These are phyloP conservation scores for Gypsophila paniculata DNA, from an alignment of 179 eudicot genomes.

Conservation along the genomic window DNA sequence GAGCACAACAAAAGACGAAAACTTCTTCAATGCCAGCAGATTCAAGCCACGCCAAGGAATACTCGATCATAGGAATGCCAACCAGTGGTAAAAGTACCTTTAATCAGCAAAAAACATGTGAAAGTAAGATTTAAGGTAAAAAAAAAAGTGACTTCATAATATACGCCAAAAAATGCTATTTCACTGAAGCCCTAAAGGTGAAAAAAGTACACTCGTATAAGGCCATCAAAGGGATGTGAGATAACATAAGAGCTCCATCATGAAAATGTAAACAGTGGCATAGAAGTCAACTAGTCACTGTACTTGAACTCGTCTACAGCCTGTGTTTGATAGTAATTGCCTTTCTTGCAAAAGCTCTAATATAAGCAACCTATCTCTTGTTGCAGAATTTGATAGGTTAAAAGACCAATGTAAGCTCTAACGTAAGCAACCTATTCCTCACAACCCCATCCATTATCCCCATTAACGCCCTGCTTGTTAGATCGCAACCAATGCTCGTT, in stretches of 20 bases:
- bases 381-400: too few relatives aligned
- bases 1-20: constrained; percentile 90
- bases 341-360: neutral
- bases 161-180: neutral
- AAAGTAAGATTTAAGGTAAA: neutral
- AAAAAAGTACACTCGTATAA: too few relatives aligned
- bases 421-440: neutral
- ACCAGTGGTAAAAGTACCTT: constrained; percentile 86
- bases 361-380: neutral
- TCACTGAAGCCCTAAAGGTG: constrained; percentile 1
- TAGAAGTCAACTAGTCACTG: neutral
- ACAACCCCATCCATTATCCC: neutral
- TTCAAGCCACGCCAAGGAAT: constrained; percentile 93
- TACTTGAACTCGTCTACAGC: neutral
- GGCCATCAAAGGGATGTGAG: too few relatives aligned
- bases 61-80: constrained; percentile 86
- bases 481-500: neutral
- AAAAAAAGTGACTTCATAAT: neutral
- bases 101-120: constrained; percentile 23
- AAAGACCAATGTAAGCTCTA: too few relatives aligned
- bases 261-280: neutral
- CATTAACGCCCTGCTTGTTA: neutral
- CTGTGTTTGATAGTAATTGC: neutral
- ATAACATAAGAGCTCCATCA: neutral
- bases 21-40: constrained; percentile 91